phyloP scores from a whole-genome alignment of 1,139 yeast genomes.

The Petasospora fabianii region DNA sequence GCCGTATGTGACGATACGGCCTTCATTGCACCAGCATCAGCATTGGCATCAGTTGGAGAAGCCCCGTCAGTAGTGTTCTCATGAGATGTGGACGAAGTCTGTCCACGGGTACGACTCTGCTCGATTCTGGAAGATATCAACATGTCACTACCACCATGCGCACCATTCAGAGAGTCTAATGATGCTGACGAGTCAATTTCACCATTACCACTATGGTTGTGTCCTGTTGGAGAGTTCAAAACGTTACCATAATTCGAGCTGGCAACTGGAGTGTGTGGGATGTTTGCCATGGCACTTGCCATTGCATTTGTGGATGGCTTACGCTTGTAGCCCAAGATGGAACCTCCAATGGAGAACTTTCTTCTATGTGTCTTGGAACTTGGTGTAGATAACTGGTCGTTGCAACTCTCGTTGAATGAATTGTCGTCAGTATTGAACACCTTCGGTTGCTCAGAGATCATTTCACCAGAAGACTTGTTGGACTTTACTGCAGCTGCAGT shows the following conservation, averaged over 20 bases:
- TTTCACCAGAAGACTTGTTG: constrained; percentile 10
- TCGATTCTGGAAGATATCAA: constrained; percentile 57
- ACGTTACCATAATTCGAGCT: constrained; percentile 14
- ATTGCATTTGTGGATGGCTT: constrained; percentile 19
- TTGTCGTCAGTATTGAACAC: constrained; percentile 10
- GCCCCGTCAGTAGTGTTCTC: not conserved
- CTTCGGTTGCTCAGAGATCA: constrained; percentile 9
- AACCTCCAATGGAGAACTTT: constrained; percentile 59
- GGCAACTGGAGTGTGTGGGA: constrained; percentile 44
- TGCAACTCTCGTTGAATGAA: constrained; percentile 13
- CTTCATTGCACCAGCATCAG: no score
- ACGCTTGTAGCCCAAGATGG: constrained; percentile 27
- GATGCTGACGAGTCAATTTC: constrained; percentile 53
- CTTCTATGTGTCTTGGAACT: constrained; percentile 42
- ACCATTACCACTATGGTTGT: constrained; percentile 20
- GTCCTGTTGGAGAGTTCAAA: constrained; percentile 16
- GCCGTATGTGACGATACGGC: no score
- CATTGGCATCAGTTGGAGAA: no score
- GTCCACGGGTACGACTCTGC: constrained; percentile 30
- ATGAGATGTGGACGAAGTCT: constrained; percentile 6
- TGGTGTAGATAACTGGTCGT: constrained; percentile 21
- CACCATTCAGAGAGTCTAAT: constrained; percentile 49
- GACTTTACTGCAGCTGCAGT: constrained; percentile 6
- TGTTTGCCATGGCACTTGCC: constrained; percentile 21
- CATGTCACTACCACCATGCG: constrained; percentile 65